A percentile compares a stretch with the other conserved stretches of the same genome.
These are phyloP conservation scores for Clohesyomyces aquaticus DNA, from an alignment of 495 filamentous ascomycete genomes.

Conservation along the genomic window DNA sequence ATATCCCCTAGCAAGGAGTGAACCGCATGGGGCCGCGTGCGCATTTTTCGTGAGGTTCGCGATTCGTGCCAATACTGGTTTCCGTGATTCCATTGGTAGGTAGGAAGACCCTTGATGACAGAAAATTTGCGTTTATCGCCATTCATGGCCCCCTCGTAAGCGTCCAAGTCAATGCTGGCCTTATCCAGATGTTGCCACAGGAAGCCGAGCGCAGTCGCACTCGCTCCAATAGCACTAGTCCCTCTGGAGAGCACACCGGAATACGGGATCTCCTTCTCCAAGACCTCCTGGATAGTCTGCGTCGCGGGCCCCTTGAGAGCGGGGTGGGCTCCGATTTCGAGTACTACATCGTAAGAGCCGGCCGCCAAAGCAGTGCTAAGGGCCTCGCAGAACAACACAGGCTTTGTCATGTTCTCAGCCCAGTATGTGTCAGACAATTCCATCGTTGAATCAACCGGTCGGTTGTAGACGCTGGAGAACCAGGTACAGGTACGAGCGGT, in stretches of 20 bases:
- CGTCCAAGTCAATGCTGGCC: too few relatives aligned
- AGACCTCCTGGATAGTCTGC: neutral
- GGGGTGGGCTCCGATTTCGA: slow-evolving; percentile 25
- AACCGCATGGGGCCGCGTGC: neutral
- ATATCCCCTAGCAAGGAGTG: neutral
- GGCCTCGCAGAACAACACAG: slow-evolving; percentile 11
- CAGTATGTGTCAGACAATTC: slow-evolving; percentile 13
- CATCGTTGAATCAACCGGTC: too few relatives aligned
- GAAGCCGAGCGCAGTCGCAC: neutral
- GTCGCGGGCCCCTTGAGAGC: slow-evolving; percentile 6
- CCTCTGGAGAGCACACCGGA: neutral
- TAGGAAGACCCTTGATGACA: slow-evolving; percentile 2
- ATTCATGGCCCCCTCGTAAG: too few relatives aligned
- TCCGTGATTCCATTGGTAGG: slow-evolving; percentile 12
- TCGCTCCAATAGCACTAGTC: neutral
- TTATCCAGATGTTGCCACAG: too few relatives aligned
- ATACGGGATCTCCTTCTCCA: slow-evolving; percentile 1
- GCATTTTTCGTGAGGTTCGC: neutral
- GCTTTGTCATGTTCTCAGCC: slow-evolving; percentile 1
- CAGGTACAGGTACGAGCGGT: neutral
- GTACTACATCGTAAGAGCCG: neutral
- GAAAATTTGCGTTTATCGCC: too few relatives aligned
- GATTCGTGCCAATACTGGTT: slow-evolving; percentile 7
- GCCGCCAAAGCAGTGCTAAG: neutral
- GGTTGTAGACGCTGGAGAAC: slow-evolving; percentile 6